These are phyloP conservation scores for Mycosphaerella arachidis DNA, from an alignment of 2,329 filamentous ascomycete genomes.

Conservation along the genomic window DNA sequence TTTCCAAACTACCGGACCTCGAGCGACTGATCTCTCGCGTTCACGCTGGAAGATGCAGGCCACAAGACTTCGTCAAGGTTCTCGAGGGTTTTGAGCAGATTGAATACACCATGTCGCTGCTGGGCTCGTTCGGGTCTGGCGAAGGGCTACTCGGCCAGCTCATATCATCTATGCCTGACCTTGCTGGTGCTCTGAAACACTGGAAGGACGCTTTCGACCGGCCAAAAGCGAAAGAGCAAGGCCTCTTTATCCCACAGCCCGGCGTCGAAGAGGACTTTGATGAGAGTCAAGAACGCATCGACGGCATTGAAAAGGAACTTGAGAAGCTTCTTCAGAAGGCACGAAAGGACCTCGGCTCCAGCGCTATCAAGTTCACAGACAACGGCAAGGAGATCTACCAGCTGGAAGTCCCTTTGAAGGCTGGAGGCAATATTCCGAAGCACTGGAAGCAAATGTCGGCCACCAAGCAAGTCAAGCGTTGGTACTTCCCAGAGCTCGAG, in stretches of 20 bases:
- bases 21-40: conserved; percentile 91
- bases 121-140: conserved; percentile 68
- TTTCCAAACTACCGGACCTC: conserved; percentile 88
- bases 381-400: conserved; percentile 97
- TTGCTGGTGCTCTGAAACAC: conserved; percentile 67
- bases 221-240: conserved; percentile 69
- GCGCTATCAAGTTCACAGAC: conserved; percentile 56
- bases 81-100: conserved; percentile 97
- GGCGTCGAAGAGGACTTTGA: conserved; percentile 94
- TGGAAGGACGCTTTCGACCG: conserved; percentile 95
- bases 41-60: conserved; percentile 83
- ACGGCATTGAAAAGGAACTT: conserved; percentile 69
- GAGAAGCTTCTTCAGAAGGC: conserved; percentile 66
- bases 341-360: conserved; percentile 69
- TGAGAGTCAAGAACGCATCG: conserved; percentile 69
- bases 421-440: conserved; percentile 70
- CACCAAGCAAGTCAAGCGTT: conserved; percentile 83
- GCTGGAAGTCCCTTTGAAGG: conserved; percentile 78
- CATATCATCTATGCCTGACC: conserved; percentile 78
- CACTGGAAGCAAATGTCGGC: conserved; percentile 96
- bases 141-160: conserved; percentile 81
- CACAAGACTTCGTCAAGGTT: conserved; percentile 88
- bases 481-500: conserved; percentile 83
- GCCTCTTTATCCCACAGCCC: conserved; percentile 75
- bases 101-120: conserved; percentile 82